Evolutionary conservation across 2,329 filamentous ascomycete genomes (phyloP).

Genomic region (Trichoderma koningiopsis): DNA sequence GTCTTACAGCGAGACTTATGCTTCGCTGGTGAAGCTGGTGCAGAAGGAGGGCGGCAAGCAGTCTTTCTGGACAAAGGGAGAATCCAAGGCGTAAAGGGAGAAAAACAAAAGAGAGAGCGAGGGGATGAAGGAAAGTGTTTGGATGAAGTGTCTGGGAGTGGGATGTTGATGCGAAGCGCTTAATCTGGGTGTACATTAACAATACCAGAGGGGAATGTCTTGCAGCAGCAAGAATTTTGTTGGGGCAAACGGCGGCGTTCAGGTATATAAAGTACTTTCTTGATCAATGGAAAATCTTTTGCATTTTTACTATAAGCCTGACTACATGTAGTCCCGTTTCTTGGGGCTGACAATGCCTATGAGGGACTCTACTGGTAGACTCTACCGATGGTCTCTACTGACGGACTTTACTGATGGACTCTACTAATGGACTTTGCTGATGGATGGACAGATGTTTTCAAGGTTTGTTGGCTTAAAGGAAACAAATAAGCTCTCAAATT

Average conservation of each 20-base stretch:
- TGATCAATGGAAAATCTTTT: conserved; percentile 34
- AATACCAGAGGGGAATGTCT: conserved; percentile 40
- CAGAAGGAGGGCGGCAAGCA: conserved; percentile 67
- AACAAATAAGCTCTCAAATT: background rate
- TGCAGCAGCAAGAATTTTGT: conserved; percentile 33
- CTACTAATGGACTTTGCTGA: too few species aligned
- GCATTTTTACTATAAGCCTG: background rate
- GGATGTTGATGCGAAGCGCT: conserved; percentile 21
- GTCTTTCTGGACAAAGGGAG: conserved; percentile 51
- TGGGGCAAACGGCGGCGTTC: conserved; percentile 44
- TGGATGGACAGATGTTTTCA: too few species aligned
- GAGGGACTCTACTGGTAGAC: too few species aligned
- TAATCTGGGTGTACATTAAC: conserved; percentile 40
- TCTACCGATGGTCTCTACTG: too few species aligned
- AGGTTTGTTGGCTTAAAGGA: background rate
- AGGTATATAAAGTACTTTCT: conserved; percentile 34
- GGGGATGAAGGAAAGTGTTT: background rate
- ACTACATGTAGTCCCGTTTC: background rate
- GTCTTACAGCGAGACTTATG: conserved; percentile 65
- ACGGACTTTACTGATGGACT: too few species aligned
- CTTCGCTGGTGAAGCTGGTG: conserved; percentile 65
- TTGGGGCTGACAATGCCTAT: background rate
- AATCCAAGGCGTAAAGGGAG: conserved; percentile 34
- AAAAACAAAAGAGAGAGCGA: background rate
- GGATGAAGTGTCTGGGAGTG: background rate